Base-by-base conservation (phyloP, 805 yeast species). In the Sugiyamaella smithiae region DNA sequence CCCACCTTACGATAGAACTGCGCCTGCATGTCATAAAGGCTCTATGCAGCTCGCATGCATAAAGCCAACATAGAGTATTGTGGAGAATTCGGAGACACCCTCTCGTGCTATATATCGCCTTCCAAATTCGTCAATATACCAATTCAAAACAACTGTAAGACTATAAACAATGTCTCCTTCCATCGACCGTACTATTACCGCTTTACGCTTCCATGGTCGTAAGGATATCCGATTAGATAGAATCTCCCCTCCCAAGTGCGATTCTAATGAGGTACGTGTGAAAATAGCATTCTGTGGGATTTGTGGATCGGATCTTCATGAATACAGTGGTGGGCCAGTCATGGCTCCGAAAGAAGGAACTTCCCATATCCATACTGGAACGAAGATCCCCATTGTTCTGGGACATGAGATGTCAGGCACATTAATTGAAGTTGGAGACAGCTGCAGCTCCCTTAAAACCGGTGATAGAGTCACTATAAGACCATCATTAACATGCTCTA, bases 401-500 rank as follows among this genome's bases (percentile, higher is more conserved):
- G 85, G 83, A 38, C 84, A 79, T 56, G 84, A 79, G 58, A 69
- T 73, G 55, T 66, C 78, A 0, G 81, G 80, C 33, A 63, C 69
- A 6, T 69, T 77, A 4, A 50, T 59, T 22, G 74, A 65, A 31
- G 64, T 78, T 26, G 85, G 85, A 29, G 36, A 67, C 0, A 69
- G 54, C 16, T 84, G 80, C 4, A 64, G 64, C 0, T 62, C 62
- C 12, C 63, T 77, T 23, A 64, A 72, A 53, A 64, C 67, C 1
- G 85, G 85, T 11, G 82, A 80, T 59, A 75, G 75, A 40, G 87
- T 83, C 26, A 82, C 77, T 17, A 75, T 81, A 20, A 86, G 82
- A 57, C 82, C 85, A 5, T 73, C 81, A 1, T 79, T 80, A 28
- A 78, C 79, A 33, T 83, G 86, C 25, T 63, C 68, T 5, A 56